These are phyloP conservation scores for Gloeostereum incarnatum DNA, from an alignment of 768 basidiomycete genomes.

Conservation along the genomic window DNA sequence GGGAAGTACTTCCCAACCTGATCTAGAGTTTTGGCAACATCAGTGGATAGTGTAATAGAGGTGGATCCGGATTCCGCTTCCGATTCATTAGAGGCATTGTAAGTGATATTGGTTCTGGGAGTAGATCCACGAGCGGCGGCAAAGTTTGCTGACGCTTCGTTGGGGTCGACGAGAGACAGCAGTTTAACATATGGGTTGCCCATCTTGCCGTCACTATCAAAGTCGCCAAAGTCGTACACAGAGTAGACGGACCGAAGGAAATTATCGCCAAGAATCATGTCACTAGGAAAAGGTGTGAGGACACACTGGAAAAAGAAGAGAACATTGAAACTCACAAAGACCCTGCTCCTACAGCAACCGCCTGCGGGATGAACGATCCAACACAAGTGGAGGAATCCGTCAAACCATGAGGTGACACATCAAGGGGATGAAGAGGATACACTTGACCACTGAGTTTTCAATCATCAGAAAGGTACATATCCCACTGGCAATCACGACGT, in stretches of 20 bases:
- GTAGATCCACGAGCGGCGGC: slow-evolving; percentile 56
- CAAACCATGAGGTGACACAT: slow-evolving; percentile 45
- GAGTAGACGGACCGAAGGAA: slow-evolving; percentile 77
- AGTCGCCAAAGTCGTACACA: slow-evolving; percentile 82
- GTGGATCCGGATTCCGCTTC: slow-evolving; percentile 24
- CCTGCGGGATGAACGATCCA: slow-evolving; percentile 68
- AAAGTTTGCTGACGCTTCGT: slow-evolving; percentile 65
- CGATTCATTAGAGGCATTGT: slow-evolving; percentile 37
- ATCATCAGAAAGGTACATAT: slow-evolving; percentile 1
- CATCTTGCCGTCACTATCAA: slow-evolving; percentile 50
- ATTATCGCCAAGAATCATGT: slow-evolving; percentile 80
- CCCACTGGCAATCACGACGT: slow-evolving; percentile 15
- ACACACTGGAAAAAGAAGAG: neutral
- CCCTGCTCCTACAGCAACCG: slow-evolving; percentile 44
- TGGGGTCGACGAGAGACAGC: slow-evolving; percentile 58
- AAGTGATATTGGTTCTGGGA: slow-evolving; percentile 60
- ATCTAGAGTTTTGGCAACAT: slow-evolving; percentile 50
- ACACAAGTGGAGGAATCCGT: slow-evolving; percentile 44
- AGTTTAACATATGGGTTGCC: slow-evolving; percentile 75
- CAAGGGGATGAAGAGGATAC: slow-evolving; percentile 74
- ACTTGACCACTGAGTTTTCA: slow-evolving; percentile 47
- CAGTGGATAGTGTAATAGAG: slow-evolving; percentile 44
- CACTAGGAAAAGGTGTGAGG: slow-evolving; percentile 30
- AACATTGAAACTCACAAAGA: slow-evolving; percentile 47
- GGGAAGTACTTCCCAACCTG: slow-evolving; percentile 60